Percentiles rank a stretch among this genome's conserved stretches.
Conservation (phyloP, 305 asterid genomes). For the Plantago coronopus region DNA sequence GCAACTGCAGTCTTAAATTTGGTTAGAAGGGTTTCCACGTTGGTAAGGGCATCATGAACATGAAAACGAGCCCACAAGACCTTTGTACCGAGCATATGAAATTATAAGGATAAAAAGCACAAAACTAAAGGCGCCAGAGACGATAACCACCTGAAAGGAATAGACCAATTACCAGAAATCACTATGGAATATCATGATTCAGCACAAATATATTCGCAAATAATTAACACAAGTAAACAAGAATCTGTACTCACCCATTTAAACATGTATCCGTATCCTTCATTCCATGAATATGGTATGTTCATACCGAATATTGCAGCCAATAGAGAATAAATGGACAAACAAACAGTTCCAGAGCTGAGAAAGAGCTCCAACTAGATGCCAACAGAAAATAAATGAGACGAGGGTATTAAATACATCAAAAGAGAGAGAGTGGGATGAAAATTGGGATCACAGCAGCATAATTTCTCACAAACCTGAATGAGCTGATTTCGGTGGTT, state of each 20-base stretch:
- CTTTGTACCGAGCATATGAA: conserved; percentile 68
- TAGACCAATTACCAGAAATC: not conserved
- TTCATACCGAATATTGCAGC: conserved; percentile 89
- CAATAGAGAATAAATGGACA: conserved; percentile 59
- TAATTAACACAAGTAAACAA: too few relatives aligned
- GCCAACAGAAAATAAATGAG: not conserved
- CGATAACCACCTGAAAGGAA: conserved; percentile 47
- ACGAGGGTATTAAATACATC: not conserved
- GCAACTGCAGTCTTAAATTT: not conserved
- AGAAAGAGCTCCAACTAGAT: conserved; percentile 76
- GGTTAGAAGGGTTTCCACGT: not conserved
- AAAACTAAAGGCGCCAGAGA: conserved; percentile 32
- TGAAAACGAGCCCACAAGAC: conserved; percentile 62
- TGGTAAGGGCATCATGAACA: not conserved
- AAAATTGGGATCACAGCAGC: not conserved
- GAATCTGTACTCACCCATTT: conserved; percentile 63
- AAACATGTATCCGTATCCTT: conserved; percentile 53
- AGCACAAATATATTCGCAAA: too few relatives aligned
- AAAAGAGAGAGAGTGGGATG: too few relatives aligned
- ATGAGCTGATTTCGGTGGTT: conserved; percentile 95
- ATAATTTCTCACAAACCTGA: conserved; percentile 45
- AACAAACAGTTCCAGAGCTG: conserved; percentile 74
- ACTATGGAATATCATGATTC: not conserved
- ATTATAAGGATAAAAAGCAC: conserved; percentile 43
- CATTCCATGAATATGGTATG: conserved; percentile 83